Percentiles rank a stretch among this genome's conserved stretches.
Conservation (phyloP, 1,284 basidiomycete genomes). For the Sphagnurus paluster region DNA sequence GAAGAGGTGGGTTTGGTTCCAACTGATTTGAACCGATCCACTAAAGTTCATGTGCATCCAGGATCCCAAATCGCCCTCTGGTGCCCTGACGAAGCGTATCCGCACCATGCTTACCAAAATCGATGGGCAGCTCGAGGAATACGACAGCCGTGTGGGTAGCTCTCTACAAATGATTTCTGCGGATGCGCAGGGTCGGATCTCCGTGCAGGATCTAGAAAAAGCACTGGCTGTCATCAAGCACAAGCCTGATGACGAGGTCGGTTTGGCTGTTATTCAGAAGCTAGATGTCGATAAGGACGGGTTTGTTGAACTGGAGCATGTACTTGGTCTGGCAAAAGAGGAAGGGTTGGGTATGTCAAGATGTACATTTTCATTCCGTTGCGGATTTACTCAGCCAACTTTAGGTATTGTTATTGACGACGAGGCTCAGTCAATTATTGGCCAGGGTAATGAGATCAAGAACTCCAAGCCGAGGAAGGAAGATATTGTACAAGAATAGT, state of each 20-base stretch:
- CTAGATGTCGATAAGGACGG: slow-evolving; percentile 97
- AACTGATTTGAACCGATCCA: neutral
- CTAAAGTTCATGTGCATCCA: slow-evolving; percentile 25
- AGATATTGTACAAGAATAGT: slow-evolving; percentile 78
- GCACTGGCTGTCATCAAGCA: slow-evolving; percentile 95
- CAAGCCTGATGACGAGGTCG: slow-evolving; percentile 88
- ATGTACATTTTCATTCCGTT: slow-evolving; percentile 6
- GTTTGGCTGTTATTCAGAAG: slow-evolving; percentile 88
- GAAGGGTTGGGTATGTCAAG: slow-evolving; percentile 66
- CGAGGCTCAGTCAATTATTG: slow-evolving; percentile 71
- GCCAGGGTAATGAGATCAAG: slow-evolving; percentile 74
- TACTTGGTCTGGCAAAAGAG: slow-evolving; percentile 76
- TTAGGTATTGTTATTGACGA: slow-evolving; percentile 75
- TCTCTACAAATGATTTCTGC: slow-evolving; percentile 94
- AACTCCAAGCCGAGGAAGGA: slow-evolving; percentile 80
- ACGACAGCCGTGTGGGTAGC: slow-evolving; percentile 88
- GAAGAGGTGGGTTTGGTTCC: slow-evolving; percentile 62
- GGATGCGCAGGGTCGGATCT: slow-evolving; percentile 90
- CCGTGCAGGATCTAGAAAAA: slow-evolving; percentile 86
- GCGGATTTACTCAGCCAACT: slow-evolving; percentile 14
- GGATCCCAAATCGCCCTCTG: slow-evolving; percentile 78
- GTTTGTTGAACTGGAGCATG: slow-evolving; percentile 86
- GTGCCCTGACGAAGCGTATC: slow-evolving; percentile 91
- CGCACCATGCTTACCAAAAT: slow-evolving; percentile 96
- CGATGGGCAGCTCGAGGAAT: slow-evolving; percentile 90